Evolutionary conservation across 2,329 filamentous ascomycete species (phyloP).

Genomic region (Beauveria asiatica): DNA sequence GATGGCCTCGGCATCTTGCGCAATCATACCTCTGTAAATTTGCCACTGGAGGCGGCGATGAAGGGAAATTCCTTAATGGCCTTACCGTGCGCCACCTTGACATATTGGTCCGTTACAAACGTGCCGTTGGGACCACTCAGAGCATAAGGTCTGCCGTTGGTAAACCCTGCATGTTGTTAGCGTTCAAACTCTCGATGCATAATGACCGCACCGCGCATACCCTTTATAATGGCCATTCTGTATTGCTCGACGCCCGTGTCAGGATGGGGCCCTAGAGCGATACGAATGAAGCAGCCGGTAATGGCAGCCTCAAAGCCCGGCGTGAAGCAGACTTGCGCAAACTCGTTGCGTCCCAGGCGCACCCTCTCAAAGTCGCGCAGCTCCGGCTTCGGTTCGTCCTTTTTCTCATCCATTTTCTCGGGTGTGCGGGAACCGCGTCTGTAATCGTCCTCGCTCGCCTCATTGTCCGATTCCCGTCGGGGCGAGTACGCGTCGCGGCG

Average conservation of each 20-base stretch:
- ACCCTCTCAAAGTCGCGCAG: conserved; percentile 78
- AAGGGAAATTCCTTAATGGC: conserved; percentile 81
- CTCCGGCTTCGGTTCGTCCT: conserved; percentile 62
- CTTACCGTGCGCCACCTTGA: conserved; percentile 73
- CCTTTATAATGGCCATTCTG: conserved; percentile 80
- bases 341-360: conserved; percentile 74
- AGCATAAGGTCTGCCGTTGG: conserved; percentile 71
- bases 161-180: conserved; percentile 55
- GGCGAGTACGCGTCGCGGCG: conserved; percentile 44
- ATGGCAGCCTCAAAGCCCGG: conserved; percentile 80
- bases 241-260: conserved; percentile 69
- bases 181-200: neutral
- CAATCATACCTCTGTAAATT: conserved; percentile 65
- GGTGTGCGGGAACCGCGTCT: conserved; percentile 46
- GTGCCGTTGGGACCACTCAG: conserved; percentile 69
- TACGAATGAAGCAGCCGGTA: conserved; percentile 74
- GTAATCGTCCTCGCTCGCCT: conserved; percentile 72
- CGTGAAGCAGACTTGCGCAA: conserved; percentile 87
- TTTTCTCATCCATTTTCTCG: conserved; percentile 45
- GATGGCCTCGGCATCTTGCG: neutral
- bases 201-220: conserved; percentile 34
- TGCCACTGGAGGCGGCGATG: conserved; percentile 76
- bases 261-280: conserved; percentile 71
- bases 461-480: conserved; percentile 37
- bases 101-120: conserved; percentile 81